Evolutionary conservation across 1,139 yeast species (phyloP).

Genomic region (Debaryomyces subglobosus): DNA sequence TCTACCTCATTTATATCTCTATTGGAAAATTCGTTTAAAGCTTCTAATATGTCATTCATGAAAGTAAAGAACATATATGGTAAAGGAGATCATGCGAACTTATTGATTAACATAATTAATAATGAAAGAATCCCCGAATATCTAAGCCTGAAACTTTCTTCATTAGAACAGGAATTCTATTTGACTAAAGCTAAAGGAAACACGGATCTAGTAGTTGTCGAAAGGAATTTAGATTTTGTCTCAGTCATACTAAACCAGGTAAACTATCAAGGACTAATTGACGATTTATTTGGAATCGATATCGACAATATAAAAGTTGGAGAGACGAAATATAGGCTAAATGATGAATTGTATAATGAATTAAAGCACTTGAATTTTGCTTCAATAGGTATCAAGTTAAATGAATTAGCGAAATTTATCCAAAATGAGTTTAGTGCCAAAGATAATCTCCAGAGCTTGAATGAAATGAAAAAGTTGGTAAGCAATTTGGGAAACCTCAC

Average conservation of each 20-base stretch:
- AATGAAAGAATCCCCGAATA: conserved; percentile 33
- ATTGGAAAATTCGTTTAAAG: conserved; percentile 20
- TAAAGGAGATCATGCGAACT: conserved; percentile 42
- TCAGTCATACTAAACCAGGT: conserved; percentile 76
- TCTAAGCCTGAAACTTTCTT: conserved; percentile 31
- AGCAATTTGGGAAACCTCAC: conserved; percentile 70
- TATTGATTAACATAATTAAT: conserved; percentile 30
- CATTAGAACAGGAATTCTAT: conserved; percentile 43
- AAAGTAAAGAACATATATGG: conserved; percentile 41
- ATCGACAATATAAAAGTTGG: conserved; percentile 24
- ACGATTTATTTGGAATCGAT: conserved; percentile 64
- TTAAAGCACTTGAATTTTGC: conserved; percentile 77
- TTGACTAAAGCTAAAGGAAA: conserved; percentile 41
- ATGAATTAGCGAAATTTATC: conserved; percentile 67
- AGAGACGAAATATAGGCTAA: conserved; percentile 17
- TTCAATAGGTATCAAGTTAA: conserved; percentile 72
- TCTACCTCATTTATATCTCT: conserved; percentile 29
- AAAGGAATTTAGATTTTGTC: conserved; percentile 72
- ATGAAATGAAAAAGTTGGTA: conserved; percentile 74
- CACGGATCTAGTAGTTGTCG: conserved; percentile 72
- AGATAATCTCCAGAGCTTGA: conserved; percentile 49
- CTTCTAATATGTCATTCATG: conserved; percentile 21
- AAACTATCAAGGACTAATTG: conserved; percentile 80
- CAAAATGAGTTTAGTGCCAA: conserved; percentile 71
- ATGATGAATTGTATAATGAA: conserved; percentile 41